A percentile compares a stretch with the other conserved stretches of the same genome.
Evolutionary conservation across 805 yeast species (phyloP).

Genomic region (Barnettozyma salicaria): DNA sequence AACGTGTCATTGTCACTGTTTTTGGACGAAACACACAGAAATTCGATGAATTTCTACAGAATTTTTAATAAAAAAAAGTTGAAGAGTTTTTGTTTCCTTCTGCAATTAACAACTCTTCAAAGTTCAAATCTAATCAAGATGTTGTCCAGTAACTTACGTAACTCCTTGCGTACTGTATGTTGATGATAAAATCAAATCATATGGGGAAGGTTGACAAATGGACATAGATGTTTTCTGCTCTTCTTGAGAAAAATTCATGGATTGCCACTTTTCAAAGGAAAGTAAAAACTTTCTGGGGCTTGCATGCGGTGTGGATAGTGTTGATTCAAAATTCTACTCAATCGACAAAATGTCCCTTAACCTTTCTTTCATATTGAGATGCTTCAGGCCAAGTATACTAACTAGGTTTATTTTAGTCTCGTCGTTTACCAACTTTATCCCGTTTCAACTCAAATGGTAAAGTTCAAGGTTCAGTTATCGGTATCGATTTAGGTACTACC

Average conservation of each 20-base stretch:
- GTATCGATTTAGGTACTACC: slow-evolving; percentile 83
- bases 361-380: neutral
- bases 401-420: slow-evolving; percentile 14
- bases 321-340: too few relatives aligned
- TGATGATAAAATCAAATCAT: too few relatives aligned
- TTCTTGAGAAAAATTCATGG: too few relatives aligned
- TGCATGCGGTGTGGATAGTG: too few relatives aligned
- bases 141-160: slow-evolving; percentile 26
- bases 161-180: slow-evolving; percentile 25
- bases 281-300: too few relatives aligned
- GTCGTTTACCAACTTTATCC: slow-evolving; percentile 28
- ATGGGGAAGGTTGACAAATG: too few relatives aligned
- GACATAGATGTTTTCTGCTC: too few relatives aligned
- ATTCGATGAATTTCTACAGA: slow-evolving; percentile 5
- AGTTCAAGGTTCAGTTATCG: slow-evolving; percentile 51
- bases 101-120: neutral
- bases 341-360: too few relatives aligned
- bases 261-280: too few relatives aligned
- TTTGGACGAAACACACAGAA: neutral
- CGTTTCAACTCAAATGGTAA: slow-evolving; percentile 45
- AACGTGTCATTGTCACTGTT: neutral
- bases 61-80: slow-evolving; percentile 2
- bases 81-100: slow-evolving; percentile 2
- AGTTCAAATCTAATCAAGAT: slow-evolving; percentile 11
- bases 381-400: slow-evolving; percentile 8